Evolutionary conservation across 495 filamentous ascomycete genomes (phyloP), one percentile per base, ranked within the genome.

Genomic region (Penicillium alfredii): DNA sequence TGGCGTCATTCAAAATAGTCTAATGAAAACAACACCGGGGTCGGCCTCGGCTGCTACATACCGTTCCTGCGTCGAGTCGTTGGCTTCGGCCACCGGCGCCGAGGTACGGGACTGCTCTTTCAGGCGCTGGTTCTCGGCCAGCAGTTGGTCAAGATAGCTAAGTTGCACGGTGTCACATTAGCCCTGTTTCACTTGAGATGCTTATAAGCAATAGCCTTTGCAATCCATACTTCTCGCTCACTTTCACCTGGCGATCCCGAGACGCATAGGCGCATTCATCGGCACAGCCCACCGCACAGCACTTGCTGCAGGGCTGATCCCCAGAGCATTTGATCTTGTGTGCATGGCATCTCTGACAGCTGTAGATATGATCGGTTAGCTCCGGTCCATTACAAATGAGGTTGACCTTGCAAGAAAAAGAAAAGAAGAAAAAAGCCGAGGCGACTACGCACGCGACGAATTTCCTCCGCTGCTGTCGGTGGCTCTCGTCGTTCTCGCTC

Each of bases 251-350:
- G 17, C 65, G 60, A 50, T 69, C 66, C 7, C 64, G 58, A 25
- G 51, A 29, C 2, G 55, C 51, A 38, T 66, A 71, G 3, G 44
- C 40, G 40, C 64, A 71, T 40, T 68, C 55, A 36, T 60, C 58
- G 3, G 58, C 57, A 42, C 54, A 57, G 3, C 60, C 62, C 6
- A 65, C 63, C 13, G 45, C 36, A 6, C 35, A 44, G 21, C 65
- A 71, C 51, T 67, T 68, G 19, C 35, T 46, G 30, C 66, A 71
- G 1, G 64, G 65, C 30, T 57, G 49, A 5, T 60, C 62, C 4
- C 65, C 66, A 1, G 65, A 68, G 29, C 65, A 71, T 46, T 68
- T 71, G 20, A 71, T 68, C 34, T 69, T 71, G 37, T 66, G 65
- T 8, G 56, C 23, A 55, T 71, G 65, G 44, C 65, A 71, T 49